phyloP scores from a whole-genome alignment of 306 rosid genomes.

The Quercus glauca region DNA sequence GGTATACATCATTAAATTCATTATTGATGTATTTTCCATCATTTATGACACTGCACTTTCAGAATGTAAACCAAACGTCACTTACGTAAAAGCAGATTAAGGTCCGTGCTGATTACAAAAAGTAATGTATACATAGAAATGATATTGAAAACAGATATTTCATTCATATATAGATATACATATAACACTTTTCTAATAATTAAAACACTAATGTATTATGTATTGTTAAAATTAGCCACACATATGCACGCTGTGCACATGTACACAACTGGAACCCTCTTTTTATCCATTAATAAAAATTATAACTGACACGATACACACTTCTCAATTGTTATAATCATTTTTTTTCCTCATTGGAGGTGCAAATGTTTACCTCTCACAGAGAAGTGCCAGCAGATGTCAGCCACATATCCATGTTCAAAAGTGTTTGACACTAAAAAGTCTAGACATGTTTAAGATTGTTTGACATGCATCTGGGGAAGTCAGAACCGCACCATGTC shows the following conservation, averaged over 20 bases:
- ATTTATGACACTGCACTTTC: constrained; percentile 64
- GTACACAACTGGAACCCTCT: background rate
- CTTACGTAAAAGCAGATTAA: constrained; percentile 20
- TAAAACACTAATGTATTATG: too few relatives aligned
- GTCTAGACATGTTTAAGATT: background rate
- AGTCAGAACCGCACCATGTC: too few relatives aligned
- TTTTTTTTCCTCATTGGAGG: background rate
- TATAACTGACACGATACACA: background rate
- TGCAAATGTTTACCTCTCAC: background rate
- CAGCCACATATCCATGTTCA: background rate
- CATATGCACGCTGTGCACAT: too few relatives aligned
- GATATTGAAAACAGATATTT: background rate
- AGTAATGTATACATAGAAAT: background rate
- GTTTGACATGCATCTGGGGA: background rate
- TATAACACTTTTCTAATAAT: background rate
- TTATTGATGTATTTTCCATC: constrained; percentile 76
- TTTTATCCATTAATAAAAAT: background rate
- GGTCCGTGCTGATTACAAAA: background rate
- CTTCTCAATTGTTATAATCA: background rate
- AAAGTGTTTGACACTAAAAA: background rate
- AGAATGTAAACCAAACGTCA: constrained; percentile 26
- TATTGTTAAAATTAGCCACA: too few relatives aligned
- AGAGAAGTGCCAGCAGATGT: background rate
- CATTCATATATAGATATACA: background rate
- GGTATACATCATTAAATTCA: constrained; percentile 82